Evolutionary conservation across 1,284 basidiomycete species (phyloP).

Genomic region (Farysia itapuensis): DNA sequence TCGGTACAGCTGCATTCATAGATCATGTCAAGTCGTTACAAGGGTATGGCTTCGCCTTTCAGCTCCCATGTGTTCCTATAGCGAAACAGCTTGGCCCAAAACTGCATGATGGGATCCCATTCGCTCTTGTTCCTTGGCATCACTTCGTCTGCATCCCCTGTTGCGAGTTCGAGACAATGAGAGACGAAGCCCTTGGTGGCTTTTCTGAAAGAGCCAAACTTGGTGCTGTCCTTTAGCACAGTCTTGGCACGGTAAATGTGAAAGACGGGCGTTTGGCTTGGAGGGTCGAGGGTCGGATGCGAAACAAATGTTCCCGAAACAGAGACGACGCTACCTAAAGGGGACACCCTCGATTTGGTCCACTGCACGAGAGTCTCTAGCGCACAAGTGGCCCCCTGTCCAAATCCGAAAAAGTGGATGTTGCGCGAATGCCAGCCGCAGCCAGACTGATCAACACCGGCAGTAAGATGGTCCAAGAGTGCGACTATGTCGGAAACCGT

Average conservation of each 20-base stretch:
- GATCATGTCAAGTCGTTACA: conserved; percentile 3
- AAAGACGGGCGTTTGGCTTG: conserved; percentile 12
- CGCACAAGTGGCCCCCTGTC: conserved; percentile 80
- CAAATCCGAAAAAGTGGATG: conserved; percentile 86
- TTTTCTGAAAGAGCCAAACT: conserved; percentile 18
- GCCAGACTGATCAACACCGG: conserved; percentile 52
- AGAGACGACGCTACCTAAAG: conserved; percentile 25
- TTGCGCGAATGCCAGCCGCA: conserved; percentile 70
- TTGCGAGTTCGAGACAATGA: background rate
- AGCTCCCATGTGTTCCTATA: conserved; percentile 31
- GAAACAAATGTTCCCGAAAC: conserved; percentile 35
- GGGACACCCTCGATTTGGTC: conserved; percentile 61
- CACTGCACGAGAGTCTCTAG: conserved; percentile 69
- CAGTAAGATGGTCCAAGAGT: conserved; percentile 67
- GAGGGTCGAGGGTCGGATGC: conserved; percentile 6
- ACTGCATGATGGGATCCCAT: conserved; percentile 37
- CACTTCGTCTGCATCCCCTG: conserved; percentile 4
- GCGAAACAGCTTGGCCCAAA: conserved; percentile 30
- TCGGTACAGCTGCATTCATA: background rate
- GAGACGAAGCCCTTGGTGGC: conserved; percentile 1
- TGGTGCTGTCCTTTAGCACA: background rate
- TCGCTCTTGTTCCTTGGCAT: conserved; percentile 20
- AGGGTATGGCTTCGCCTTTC: conserved; percentile 16
- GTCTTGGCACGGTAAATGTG: conserved; percentile 12
- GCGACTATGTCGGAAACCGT: conserved; percentile 67